Evolutionary conservation across 2,329 filamentous ascomycete genomes (phyloP).

Genomic region (Penicillium frequentans): DNA sequence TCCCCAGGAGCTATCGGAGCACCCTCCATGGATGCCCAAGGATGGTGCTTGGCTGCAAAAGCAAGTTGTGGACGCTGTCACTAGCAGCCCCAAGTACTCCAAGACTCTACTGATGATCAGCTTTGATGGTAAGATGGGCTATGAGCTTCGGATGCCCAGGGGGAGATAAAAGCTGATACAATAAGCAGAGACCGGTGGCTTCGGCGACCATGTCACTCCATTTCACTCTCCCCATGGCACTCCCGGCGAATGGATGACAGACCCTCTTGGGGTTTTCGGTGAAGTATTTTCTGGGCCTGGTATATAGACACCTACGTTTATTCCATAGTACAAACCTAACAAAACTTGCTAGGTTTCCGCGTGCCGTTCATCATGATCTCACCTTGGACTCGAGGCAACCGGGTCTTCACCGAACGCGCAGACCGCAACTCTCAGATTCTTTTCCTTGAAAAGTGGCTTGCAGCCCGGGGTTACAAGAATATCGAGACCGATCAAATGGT

Average conservation of each 20-base stretch:
- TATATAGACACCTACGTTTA: not conserved
- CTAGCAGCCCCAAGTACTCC: constrained; percentile 50
- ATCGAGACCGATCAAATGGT: constrained; percentile 47
- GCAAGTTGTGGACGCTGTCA: constrained; percentile 53
- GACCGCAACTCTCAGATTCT: constrained; percentile 59
- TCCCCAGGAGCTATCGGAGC: constrained; percentile 54
- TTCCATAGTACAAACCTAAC: no score
- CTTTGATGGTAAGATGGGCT: constrained; percentile 36
- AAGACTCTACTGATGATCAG: constrained; percentile 51
- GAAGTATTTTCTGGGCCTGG: constrained; percentile 47
- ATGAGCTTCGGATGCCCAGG: no score
- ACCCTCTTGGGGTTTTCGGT: constrained; percentile 43
- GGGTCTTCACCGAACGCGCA: constrained; percentile 56
- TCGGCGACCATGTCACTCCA: constrained; percentile 55
- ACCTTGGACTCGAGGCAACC: constrained; percentile 55
- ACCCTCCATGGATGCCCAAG: constrained; percentile 53
- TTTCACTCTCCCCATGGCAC: constrained; percentile 52
- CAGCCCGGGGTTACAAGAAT: constrained; percentile 33
- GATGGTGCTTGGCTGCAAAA: constrained; percentile 60
- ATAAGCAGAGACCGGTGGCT: constrained; percentile 51
- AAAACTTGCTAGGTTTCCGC: constrained; percentile 32
- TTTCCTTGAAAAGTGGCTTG: constrained; percentile 53
- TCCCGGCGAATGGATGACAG: constrained; percentile 55
- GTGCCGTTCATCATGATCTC: constrained; percentile 58
- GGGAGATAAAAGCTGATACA: no score